Conservation (phyloP, 306 rosid species). For the Pachyrhizus erosus region DNA sequence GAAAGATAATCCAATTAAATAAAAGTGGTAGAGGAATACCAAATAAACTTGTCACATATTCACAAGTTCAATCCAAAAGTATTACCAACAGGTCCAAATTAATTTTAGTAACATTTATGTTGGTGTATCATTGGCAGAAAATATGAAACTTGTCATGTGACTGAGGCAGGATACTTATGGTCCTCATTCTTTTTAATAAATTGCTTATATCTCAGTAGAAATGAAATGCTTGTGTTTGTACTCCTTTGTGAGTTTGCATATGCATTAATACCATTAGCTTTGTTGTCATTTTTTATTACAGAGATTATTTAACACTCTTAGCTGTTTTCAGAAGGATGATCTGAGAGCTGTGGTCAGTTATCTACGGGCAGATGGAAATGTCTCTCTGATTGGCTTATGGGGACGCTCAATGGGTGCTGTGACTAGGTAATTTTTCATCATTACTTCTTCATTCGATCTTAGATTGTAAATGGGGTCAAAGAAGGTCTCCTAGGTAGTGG, state of each 20-base stretch:
- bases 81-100: neutral
- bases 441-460: constrained; percentile 45
- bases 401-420: constrained; percentile 99
- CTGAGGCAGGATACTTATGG: neutral
- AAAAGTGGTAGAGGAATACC: neutral
- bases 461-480: constrained; percentile 18
- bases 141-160: constrained; percentile 26
- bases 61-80: neutral
- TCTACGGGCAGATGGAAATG: constrained; percentile 87
- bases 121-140: neutral
- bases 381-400: constrained; percentile 97
- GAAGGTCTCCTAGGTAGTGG: neutral
- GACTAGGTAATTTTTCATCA: constrained; percentile 77
- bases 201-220: constrained; percentile 16
- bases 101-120: constrained; percentile 5
- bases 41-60: constrained; percentile 5
- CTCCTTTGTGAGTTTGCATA: neutral
- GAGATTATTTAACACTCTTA: constrained; percentile 35
- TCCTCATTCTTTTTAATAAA: constrained; percentile 11
- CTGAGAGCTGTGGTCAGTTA: constrained; percentile 80
- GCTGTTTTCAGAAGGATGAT: constrained; percentile 82
- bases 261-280: constrained; percentile 2
- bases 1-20: neutral
- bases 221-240: constrained; percentile 9
- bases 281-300: constrained; percentile 2